Evolutionary conservation across 2,329 filamentous ascomycete species (phyloP).

Genomic region (Cucurbitaria berberidis): DNA sequence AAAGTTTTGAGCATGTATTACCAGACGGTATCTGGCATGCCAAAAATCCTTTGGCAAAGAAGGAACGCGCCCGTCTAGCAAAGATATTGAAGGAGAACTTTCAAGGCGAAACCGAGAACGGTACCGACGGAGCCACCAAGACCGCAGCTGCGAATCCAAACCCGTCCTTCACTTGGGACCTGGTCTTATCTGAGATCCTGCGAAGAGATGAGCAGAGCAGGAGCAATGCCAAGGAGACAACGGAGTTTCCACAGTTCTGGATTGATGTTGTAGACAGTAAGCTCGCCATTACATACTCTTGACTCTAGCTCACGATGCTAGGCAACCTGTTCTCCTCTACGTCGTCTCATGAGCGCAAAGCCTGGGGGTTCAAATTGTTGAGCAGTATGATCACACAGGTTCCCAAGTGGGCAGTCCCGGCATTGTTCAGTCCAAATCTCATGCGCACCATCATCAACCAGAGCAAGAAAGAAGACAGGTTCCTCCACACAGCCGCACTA

Average conservation of each 20-base stretch:
- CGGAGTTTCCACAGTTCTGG: constrained; percentile 79
- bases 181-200: constrained; percentile 65
- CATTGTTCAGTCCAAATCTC: constrained; percentile 82
- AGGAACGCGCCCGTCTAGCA: constrained; percentile 71
- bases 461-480: constrained; percentile 43
- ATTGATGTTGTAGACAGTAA: constrained; percentile 82
- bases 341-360: constrained; percentile 87
- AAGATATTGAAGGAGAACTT: constrained; percentile 81
- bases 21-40: constrained; percentile 75
- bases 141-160: constrained; percentile 80
- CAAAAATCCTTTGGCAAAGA: constrained; percentile 72
- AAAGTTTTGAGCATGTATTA: constrained; percentile 67
- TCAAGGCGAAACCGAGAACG: constrained; percentile 56
- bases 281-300: constrained; percentile 40
- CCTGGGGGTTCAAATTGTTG: constrained; percentile 88
- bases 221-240: constrained; percentile 44
- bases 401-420: constrained; percentile 57
- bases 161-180: constrained; percentile 85
- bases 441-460: constrained; percentile 60
- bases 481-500: constrained; percentile 70
- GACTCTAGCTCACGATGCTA: constrained; percentile 45
- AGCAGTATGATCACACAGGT: constrained; percentile 70
- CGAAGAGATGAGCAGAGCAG: constrained; percentile 30
- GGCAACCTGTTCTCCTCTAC: constrained; percentile 82
- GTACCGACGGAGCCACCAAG: constrained; percentile 56